Evolutionary conservation across 257 asterid species (phyloP).

Genomic region (Verbascum thapsus): DNA sequence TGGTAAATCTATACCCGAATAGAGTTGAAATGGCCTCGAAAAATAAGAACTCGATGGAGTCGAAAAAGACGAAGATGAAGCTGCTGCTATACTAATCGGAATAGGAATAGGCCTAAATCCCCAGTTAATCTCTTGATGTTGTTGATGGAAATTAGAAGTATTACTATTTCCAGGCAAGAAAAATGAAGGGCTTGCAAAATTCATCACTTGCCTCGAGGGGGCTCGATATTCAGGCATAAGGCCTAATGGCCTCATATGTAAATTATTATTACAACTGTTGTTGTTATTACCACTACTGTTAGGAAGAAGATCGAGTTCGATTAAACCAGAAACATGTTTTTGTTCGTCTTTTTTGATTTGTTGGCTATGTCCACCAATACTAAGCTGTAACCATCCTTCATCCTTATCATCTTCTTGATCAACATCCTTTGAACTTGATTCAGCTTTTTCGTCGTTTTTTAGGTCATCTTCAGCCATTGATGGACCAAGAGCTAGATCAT

Average conservation of each 20-base stretch:
- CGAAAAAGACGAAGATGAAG: slow-evolving; percentile 32
- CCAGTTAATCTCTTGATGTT: slow-evolving; percentile 53
- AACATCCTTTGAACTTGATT: slow-evolving; percentile 39
- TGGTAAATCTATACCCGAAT: slow-evolving; percentile 38
- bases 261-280: slow-evolving; percentile 3
- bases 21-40: slow-evolving; percentile 50
- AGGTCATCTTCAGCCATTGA: slow-evolving; percentile 64
- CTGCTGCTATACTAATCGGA: slow-evolving; percentile 31
- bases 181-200: slow-evolving; percentile 32
- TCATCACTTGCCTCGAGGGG: slow-evolving; percentile 42
- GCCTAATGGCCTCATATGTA: slow-evolving; percentile 17
- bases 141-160: slow-evolving; percentile 33
- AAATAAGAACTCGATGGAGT: slow-evolving; percentile 38
- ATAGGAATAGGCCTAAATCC: slow-evolving; percentile 39
- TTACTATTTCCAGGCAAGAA: slow-evolving; percentile 35
- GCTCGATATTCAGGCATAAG: slow-evolving; percentile 34
- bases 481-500: slow-evolving; percentile 37
- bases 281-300: slow-evolving; percentile 5
- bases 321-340: slow-evolving; percentile 25
- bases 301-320: slow-evolving; percentile 74
- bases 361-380: slow-evolving; percentile 40
- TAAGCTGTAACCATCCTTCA: slow-evolving; percentile 69
- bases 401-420: slow-evolving; percentile 28
- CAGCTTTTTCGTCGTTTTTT: slow-evolving; percentile 31
- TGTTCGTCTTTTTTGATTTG: not conserved